Evolutionary conservation across 371 early-diverging fungal genomes (phyloP), one percentile per base, ranked within the genome.

Genomic region (Syncephalis plumigaleata): DNA sequence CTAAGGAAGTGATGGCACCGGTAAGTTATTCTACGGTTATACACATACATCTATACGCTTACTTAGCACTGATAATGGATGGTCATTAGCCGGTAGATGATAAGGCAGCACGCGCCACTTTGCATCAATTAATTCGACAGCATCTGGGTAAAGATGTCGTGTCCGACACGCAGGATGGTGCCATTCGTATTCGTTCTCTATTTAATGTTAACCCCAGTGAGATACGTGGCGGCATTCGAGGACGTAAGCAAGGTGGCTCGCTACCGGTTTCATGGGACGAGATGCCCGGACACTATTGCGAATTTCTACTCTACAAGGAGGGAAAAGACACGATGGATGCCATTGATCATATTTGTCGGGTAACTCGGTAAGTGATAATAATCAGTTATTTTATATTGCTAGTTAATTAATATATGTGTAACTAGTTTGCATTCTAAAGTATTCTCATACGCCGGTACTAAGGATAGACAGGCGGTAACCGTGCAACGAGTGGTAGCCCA

Each of bases 391-490:
- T 26, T 24, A 18, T 21, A 22, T n/a, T n/a, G n/a, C n/a, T n/a
- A n/a, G n/a, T n/a, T n/a, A n/a, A n/a, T n/a, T n/a, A n/a, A n/a
- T n/a, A n/a, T n/a, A n/a, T n/a, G n/a, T n/a, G n/a, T n/a, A n/a
- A n/a, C n/a, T n/a, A n/a, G n/a, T n/a, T n/a, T n/a, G n/a, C n/a
- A 59, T 17, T 45, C 60, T 0, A 77, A 78, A 36, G 55, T 59
- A 16, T 77, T 96, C 51, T 70, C 88, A 2, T 86, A 81, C 67
- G 92, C 96, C 0, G 99, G 99, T 11, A 98, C 90, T n/a, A 99
- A 99, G 62, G 99, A 99, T 65, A 87, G 85, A 50, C 79, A 96
- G 36, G 98, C 83, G 0, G 67, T 98, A 42, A 99, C 98, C 1
- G 75, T 79, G 36, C 99, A 99, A 61, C 63, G 74, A 43, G 78